Percentiles rank a stretch among this genome's conserved stretches.
Conservation (phyloP, 2,329 filamentous ascomycete genomes). For the Phoma herbarum region DNA sequence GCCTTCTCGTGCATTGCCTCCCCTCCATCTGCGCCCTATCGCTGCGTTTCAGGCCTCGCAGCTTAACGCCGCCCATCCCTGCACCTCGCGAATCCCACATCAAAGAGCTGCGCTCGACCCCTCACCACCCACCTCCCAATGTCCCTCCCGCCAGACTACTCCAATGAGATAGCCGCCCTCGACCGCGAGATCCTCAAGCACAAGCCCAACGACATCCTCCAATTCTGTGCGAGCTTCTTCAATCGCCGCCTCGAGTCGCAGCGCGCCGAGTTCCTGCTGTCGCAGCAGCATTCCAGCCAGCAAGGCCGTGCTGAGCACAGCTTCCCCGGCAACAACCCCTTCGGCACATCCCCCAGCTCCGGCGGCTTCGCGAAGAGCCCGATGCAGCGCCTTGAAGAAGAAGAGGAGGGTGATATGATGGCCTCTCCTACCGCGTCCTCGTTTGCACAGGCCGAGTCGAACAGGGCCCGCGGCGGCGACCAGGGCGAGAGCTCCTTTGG, state of each 20-base stretch:
- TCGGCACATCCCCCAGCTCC: conserved; percentile 61
- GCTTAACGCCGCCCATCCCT: conserved; percentile 47
- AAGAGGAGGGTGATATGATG: conserved; percentile 80
- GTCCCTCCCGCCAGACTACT: conserved; percentile 55
- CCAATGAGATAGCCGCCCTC: conserved; percentile 70
- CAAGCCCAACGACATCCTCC: conserved; percentile 70
- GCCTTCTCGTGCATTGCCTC: conserved; percentile 9
- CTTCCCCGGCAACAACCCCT: conserved; percentile 83
- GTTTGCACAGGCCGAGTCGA: conserved; percentile 55
- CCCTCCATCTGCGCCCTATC: conserved; percentile 28
- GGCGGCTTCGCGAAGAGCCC: conserved; percentile 56
- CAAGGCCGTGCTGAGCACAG: conserved; percentile 67
- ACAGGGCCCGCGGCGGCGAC: conserved; percentile 45
- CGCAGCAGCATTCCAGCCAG: conserved; percentile 57
- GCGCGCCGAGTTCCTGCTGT: conserved; percentile 65
- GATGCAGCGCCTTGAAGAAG: conserved; percentile 75
- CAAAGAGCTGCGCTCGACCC: conserved; percentile 51
- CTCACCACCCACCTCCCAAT: conserved; percentile 47
- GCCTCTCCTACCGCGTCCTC: conserved; percentile 72
- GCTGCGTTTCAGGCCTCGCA: conserved; percentile 41
- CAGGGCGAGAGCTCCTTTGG: conserved; percentile 48
- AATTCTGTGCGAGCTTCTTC: conserved; percentile 77
- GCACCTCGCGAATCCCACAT: conserved; percentile 47
- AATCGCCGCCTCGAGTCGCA: conserved; percentile 70
- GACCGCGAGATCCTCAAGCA: conserved; percentile 67